Evolutionary conservation across 208 protist genomes (phyloP).

Genomic region (Acanthamoeba sp.): DNA sequence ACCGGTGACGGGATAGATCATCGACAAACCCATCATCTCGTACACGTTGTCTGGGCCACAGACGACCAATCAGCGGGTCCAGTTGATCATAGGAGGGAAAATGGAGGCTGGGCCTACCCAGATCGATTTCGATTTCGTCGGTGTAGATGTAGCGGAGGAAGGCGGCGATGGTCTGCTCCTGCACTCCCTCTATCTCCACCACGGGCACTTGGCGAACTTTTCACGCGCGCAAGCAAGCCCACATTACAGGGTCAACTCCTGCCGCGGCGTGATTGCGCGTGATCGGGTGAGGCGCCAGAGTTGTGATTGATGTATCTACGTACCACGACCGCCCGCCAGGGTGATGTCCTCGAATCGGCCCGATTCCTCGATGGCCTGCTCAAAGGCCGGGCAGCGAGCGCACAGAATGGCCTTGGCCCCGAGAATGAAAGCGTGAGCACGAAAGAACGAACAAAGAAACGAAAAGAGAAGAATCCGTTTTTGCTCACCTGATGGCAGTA

Average conservation of each 20-base stretch:
- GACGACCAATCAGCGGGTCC: not conserved
- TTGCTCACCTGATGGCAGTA: slow-evolving; percentile 8
- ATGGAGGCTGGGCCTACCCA: not conserved
- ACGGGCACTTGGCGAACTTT: not conserved
- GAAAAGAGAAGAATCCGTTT: not conserved
- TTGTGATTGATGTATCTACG: not conserved
- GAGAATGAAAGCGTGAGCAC: too few species aligned
- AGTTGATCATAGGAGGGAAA: not conserved
- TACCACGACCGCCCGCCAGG: not conserved
- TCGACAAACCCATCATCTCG: slow-evolving; percentile 55
- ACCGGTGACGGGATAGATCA: not conserved
- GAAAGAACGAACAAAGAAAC: too few species aligned
- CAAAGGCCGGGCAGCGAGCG: slow-evolving; percentile 4
- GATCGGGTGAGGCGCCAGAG: not conserved
- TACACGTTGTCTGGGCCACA: not conserved
- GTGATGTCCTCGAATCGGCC: slow-evolving; percentile 1
- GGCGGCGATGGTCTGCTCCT: not conserved
- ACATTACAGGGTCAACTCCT: too few species aligned
- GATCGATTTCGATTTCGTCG: slow-evolving; percentile 28
- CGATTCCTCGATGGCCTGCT: slow-evolving; percentile 15
- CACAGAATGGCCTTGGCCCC: not conserved
- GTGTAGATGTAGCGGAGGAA: slow-evolving; percentile 37
- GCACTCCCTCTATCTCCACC: slow-evolving; percentile 31
- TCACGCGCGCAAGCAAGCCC: too few species aligned
- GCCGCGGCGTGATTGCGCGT: not conserved